These are phyloP conservation scores for Fusarium clavum DNA, from an alignment of 2,329 filamentous ascomycete species.

Conservation along the genomic window DNA sequence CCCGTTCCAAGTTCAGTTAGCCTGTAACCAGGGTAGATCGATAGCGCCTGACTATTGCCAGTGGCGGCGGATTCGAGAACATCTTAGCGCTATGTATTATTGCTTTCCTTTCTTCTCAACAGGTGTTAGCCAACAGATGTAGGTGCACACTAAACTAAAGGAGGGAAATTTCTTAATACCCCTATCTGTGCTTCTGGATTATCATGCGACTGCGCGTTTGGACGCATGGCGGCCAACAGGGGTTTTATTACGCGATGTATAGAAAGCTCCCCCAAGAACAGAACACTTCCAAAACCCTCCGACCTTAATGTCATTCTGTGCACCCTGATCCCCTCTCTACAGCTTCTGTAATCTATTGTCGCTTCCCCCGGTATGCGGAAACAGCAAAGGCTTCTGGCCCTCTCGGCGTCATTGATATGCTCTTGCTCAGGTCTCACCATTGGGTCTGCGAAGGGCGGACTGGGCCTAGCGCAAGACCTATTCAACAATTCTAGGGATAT, in stretches of 20 bases:
- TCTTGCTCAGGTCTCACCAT: no score
- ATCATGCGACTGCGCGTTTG: no score
- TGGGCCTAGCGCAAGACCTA: neutral
- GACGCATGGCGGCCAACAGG: no score
- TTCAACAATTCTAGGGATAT: neutral
- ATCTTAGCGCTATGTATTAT: neutral
- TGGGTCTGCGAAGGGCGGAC: no score
- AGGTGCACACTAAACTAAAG: no score
- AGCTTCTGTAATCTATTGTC: no score
- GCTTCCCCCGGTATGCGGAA: neutral
- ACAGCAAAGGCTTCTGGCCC: neutral
- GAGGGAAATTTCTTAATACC: no score
- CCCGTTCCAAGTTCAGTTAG: no score
- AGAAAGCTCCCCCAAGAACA: neutral
- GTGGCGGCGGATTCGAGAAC: neutral
- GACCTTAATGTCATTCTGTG: accelerated
- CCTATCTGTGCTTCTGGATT: no score
- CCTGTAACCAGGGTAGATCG: neutral
- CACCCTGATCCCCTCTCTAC: neutral
- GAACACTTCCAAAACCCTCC: neutral
- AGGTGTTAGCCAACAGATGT: no score
- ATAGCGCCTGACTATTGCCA: neutral
- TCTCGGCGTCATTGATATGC: neutral
- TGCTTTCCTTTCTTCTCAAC: neutral
- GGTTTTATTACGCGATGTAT: neutral